A percentile compares a stretch with the other conserved stretches of the same genome.
Conservation (phyloP, 176 grass and related monocot genomes). For the Carex cristatella region DNA sequence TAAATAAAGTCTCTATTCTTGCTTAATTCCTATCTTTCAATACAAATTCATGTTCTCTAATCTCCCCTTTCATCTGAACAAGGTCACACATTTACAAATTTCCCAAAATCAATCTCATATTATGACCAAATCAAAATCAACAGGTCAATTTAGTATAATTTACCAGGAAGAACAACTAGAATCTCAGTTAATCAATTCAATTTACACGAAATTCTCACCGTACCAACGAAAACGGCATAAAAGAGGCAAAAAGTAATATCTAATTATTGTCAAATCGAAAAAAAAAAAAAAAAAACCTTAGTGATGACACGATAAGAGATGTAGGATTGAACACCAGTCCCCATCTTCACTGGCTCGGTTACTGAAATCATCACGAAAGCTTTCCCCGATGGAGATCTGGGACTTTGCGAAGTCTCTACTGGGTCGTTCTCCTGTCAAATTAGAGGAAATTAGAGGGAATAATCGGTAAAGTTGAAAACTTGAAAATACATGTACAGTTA, state of each 20-base stretch:
- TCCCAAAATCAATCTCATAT: background rate
- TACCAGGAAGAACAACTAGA: background rate
- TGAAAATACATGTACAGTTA: background rate
- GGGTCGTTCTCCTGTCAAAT: conserved; percentile 56
- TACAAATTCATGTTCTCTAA: background rate
- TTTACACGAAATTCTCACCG: background rate
- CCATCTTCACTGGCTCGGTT: conserved; percentile 95
- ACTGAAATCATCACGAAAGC: conserved; percentile 68
- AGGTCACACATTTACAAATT: background rate
- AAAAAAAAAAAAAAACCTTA: conserved; percentile 44
- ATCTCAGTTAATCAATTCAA: background rate
- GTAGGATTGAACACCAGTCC: conserved; percentile 88
- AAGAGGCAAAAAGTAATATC: background rate
- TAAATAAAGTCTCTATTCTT: background rate
- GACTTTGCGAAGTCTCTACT: conserved; percentile 51
- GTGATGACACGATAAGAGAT: conserved; percentile 99
- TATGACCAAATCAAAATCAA: background rate
- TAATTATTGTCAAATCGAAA: background rate
- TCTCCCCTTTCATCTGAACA: background rate
- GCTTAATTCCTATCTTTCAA: background rate
- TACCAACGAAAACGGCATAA: background rate
- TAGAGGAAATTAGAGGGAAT: conserved; percentile 33
- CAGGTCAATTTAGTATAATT: background rate
- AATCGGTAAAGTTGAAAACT: background rate
- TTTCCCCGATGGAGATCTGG: conserved; percentile 52